Conservation (phyloP, 1,139 yeast genomes). For the Kodamaea alishanica region DNA sequence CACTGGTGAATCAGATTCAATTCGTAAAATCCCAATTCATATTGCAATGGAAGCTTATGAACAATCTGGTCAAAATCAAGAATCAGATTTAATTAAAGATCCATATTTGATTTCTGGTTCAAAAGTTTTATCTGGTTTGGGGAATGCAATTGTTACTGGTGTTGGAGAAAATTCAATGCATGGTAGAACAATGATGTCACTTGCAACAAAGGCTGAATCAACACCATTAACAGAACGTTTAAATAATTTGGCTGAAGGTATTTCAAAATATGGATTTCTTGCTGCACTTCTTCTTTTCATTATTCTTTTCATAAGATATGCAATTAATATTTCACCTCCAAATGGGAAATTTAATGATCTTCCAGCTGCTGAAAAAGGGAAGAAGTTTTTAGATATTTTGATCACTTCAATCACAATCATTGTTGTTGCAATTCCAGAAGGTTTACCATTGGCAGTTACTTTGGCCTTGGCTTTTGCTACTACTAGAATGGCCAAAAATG, state of each 20-base stretch:
- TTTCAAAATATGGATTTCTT: slow-evolving; percentile 86
- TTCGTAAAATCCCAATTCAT: slow-evolving; percentile 59
- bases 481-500: slow-evolving; percentile 95
- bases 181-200: slow-evolving; percentile 84
- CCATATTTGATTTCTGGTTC: slow-evolving; percentile 92
- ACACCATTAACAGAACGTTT: slow-evolving; percentile 90
- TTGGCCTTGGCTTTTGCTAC: slow-evolving; percentile 96
- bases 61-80: slow-evolving; percentile 27
- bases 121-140: slow-evolving; percentile 79
- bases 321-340: slow-evolving; percentile 61
- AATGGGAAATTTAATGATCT: slow-evolving; percentile 42
- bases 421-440: slow-evolving; percentile 98
- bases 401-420: slow-evolving; percentile 89
- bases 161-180: slow-evolving; percentile 87
- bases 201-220: slow-evolving; percentile 68
- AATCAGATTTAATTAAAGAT: slow-evolving; percentile 55
- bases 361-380: slow-evolving; percentile 74
- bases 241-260: slow-evolving; percentile 82
- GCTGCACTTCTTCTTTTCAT: slow-evolving; percentile 78
- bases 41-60: slow-evolving; percentile 39
- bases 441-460: slow-evolving; percentile 94
- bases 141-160: slow-evolving; percentile 81
- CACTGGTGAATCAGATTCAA: slow-evolving; percentile 89
- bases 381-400: slow-evolving; percentile 75
- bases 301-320: slow-evolving; percentile 73